phyloP scores from a whole-genome alignment of 1,139 yeast genomes.

The Blastobotrys illinoisensis region DNA sequence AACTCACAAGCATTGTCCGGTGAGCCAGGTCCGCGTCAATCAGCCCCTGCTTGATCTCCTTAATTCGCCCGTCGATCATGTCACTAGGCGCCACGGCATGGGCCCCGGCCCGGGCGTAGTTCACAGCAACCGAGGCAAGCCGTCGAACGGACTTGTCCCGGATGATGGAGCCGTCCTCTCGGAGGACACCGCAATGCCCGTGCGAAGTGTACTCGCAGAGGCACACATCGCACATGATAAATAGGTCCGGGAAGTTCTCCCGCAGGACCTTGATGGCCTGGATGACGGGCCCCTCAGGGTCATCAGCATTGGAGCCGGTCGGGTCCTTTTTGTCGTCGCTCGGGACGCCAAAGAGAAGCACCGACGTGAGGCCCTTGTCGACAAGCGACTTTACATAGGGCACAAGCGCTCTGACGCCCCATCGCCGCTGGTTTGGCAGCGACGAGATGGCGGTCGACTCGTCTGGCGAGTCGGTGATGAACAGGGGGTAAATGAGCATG shows the following conservation, averaged over 20 bases:
- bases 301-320: conserved; percentile 88
- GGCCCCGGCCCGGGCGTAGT: conserved; percentile 94
- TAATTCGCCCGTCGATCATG: conserved; percentile 94
- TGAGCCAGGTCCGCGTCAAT: conserved; percentile 83
- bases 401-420: conserved; percentile 73
- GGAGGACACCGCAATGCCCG: conserved; percentile 92
- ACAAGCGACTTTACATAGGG: conserved; percentile 68
- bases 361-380: conserved; percentile 76
- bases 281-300: conserved; percentile 94
- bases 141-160: conserved; percentile 72
- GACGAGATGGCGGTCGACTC: conserved; percentile 71
- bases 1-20: conserved; percentile 83
- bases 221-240: conserved; percentile 91
- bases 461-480: conserved; percentile 74
- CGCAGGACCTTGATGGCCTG: conserved; percentile 62
- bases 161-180: conserved; percentile 80
- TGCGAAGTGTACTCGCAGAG: conserved; percentile 94
- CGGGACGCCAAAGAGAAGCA: conserved; percentile 90
- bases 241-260: conserved; percentile 68
- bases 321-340: conserved; percentile 70
- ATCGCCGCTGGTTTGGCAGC: conserved; percentile 82
- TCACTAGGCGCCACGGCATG: conserved; percentile 96
- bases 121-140: conserved; percentile 90
- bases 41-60: conserved; percentile 80
- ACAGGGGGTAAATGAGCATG: conserved; percentile 91